Base-by-base conservation (phyloP, 495 filamentous ascomycete species). In the Aspergillus ellipticus region DNA sequence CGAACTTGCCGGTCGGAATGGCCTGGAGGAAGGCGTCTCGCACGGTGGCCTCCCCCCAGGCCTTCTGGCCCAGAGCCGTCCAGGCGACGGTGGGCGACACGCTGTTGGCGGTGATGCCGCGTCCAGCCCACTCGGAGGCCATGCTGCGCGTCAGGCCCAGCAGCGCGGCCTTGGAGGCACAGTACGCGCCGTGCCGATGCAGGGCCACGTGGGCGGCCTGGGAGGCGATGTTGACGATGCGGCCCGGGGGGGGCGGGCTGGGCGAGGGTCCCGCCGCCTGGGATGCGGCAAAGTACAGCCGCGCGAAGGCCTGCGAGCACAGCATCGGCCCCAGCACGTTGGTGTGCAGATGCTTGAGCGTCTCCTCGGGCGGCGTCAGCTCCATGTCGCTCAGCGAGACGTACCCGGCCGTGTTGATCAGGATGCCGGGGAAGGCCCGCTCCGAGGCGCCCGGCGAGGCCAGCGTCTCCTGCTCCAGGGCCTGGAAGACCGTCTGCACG, bases 111-210 rank as follows among this genome's bases (percentile, higher is more conserved):
- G 73, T 74, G 5, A 74, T 74, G 0, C 71, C 73, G 2, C 62
- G 54, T 3, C 59, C 55, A 20, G 54, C 73, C 73, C 71, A 75
- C 51, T 75, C 73, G 9, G 69, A 73, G 6, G 78, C 76, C 79
- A 81, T 80, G 52, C 69, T 70, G 10, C 77, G 72, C 42, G 73
- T 79, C 24, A 82, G 49, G 0, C 78, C 78, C 15, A 78, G 43
- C 19, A 79, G 54, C 0, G 69, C 78, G 2, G 77, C 70, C 50
- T 82, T 82, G 2, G 76, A 76, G 6, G 79, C 66, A 39, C 76
- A 78, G 57, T 79, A 80, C 1, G 74, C 75, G 19, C 76, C 73
- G 49, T 79, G 74, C 1, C 60, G 62, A 24, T 70, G 71, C 7
- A 75, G 55, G 0, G 73, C 73, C 0, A 64, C 66, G 58, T 74